phyloP scores from a whole-genome alignment of 495 filamentous ascomycete species.

The Penicillium parvum region DNA sequence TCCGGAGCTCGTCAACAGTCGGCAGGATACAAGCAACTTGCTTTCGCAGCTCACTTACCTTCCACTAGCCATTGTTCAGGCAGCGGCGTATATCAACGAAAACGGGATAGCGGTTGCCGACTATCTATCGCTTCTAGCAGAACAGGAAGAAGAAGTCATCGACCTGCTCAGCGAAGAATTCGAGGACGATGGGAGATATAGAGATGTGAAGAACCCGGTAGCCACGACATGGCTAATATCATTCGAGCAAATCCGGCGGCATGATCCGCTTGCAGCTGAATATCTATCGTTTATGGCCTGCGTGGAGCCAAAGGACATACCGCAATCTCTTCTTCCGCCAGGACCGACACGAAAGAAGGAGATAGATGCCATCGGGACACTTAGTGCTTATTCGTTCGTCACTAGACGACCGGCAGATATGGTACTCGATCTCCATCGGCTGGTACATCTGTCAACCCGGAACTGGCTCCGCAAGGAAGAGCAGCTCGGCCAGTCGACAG shows the following conservation, averaged over 20 bases:
- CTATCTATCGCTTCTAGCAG: constrained; percentile 29
- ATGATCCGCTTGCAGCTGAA: constrained; percentile 30
- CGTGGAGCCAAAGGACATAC: constrained; percentile 41
- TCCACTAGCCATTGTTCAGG: constrained; percentile 47
- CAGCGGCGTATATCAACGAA: constrained; percentile 44
- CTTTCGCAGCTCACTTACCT: constrained; percentile 35
- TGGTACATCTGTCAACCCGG: constrained; percentile 33
- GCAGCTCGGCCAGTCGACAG: constrained; percentile 3
- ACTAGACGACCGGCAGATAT: constrained; percentile 7
- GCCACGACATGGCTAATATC: constrained; percentile 46
- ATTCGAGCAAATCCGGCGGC: constrained; percentile 38
- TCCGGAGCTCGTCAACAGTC: constrained; percentile 14
- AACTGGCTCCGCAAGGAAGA: constrained; percentile 27
- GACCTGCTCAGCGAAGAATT: constrained; percentile 37
- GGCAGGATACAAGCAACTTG: constrained; percentile 11
- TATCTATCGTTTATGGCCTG: constrained; percentile 40
- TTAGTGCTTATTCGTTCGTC: constrained; percentile 23
- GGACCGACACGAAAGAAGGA: constrained; percentile 5
- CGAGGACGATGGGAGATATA: constrained; percentile 35
- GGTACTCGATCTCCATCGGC: constrained; percentile 23
- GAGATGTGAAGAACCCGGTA: constrained; percentile 33
- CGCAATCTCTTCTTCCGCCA: constrained; percentile 24
- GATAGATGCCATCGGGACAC: constrained; percentile 26
- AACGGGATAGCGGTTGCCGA: constrained; percentile 20
- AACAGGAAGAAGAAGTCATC: constrained; percentile 26